phyloP scores from a whole-genome alignment of 805 yeast genomes.

The Metschnikowia kofuensis region DNA sequence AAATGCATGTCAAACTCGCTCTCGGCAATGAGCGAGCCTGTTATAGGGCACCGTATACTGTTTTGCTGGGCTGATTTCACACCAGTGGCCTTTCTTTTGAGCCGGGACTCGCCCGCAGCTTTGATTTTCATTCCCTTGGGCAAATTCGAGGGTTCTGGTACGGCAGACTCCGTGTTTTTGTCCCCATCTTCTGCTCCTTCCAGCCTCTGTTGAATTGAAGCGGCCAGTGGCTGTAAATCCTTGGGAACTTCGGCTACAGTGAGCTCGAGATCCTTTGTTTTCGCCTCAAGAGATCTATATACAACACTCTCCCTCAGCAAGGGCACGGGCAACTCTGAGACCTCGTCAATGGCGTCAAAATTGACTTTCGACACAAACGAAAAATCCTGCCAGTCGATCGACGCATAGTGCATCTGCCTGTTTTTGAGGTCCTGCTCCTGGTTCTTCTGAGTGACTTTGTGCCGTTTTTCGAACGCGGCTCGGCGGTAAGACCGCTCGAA shows the following conservation, averaged over 20 bases:
- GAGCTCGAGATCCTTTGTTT: conserved; percentile 30
- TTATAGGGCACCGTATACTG: conserved; percentile 71
- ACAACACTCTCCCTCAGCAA: conserved; percentile 57
- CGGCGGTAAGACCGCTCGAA: conserved; percentile 49
- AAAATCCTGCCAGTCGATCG: conserved; percentile 88
- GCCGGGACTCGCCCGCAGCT: conserved; percentile 70
- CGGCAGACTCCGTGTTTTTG: background rate
- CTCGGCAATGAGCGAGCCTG: conserved; percentile 69
- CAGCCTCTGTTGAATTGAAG: no score
- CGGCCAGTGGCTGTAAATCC: background rate
- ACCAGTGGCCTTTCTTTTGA: conserved; percentile 23
- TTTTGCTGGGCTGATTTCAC: conserved; percentile 10
- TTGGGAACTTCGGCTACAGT: conserved; percentile 9
- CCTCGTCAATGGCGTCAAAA: conserved; percentile 59
- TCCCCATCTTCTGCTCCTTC: background rate
- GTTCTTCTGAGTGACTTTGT: conserved; percentile 33
- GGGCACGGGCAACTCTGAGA: conserved; percentile 54
- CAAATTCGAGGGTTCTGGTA: conserved; percentile 5
- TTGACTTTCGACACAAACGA: conserved; percentile 64
- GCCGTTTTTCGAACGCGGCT: conserved; percentile 50
- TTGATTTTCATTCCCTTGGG: conserved; percentile 60
- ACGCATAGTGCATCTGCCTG: conserved; percentile 52
- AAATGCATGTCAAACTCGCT: conserved; percentile 69
- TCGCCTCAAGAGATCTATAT: conserved; percentile 57
- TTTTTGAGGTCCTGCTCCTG: conserved; percentile 29